Evolutionary conservation across 2,329 filamentous ascomycete genomes (phyloP).

Genomic region (Tolypocladium nubicola): DNA sequence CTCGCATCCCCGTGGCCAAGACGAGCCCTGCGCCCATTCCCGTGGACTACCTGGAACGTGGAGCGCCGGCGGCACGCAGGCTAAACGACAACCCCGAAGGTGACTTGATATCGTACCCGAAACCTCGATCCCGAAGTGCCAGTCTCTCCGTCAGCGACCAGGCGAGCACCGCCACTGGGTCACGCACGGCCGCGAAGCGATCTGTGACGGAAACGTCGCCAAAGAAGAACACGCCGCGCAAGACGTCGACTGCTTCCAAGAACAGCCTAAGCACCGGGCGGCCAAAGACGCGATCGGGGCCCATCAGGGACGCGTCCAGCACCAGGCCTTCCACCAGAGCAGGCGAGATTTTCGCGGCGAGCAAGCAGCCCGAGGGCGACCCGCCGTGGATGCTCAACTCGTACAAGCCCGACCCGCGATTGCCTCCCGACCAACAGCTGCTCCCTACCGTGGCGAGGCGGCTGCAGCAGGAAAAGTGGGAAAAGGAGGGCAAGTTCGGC

Average conservation of each 20-base stretch:
- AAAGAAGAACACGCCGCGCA: conserved; percentile 38
- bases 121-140: conserved; percentile 58
- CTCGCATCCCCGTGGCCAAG: conserved; percentile 80
- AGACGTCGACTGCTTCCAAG: conserved; percentile 33
- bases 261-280: conserved; percentile 32
- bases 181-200: conserved; percentile 25
- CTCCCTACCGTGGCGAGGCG: conserved; percentile 87
- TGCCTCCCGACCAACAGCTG: conserved; percentile 91
- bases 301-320: conserved; percentile 33
- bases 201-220: conserved; percentile 40
- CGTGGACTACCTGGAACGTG: conserved; percentile 60
- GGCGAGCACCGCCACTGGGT: conserved; percentile 7
- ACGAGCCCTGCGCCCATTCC: conserved; percentile 69
- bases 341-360: conserved; percentile 37
- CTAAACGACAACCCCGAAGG: conserved; percentile 45
- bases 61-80: conserved; percentile 55
- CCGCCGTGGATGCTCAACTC: conserved; percentile 91
- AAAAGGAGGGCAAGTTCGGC: conserved; percentile 79
- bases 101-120: conserved; percentile 47
- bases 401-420: conserved; percentile 88
- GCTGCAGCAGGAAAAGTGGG: conserved; percentile 91
- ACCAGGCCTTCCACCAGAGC: conserved; percentile 54
- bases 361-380: conserved; percentile 78
- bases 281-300: conserved; percentile 52
- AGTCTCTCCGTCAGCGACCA: conserved; percentile 41